Evolutionary conservation across 495 filamentous ascomycete genomes (phyloP).

Genomic region (Cercophora scortea): DNA sequence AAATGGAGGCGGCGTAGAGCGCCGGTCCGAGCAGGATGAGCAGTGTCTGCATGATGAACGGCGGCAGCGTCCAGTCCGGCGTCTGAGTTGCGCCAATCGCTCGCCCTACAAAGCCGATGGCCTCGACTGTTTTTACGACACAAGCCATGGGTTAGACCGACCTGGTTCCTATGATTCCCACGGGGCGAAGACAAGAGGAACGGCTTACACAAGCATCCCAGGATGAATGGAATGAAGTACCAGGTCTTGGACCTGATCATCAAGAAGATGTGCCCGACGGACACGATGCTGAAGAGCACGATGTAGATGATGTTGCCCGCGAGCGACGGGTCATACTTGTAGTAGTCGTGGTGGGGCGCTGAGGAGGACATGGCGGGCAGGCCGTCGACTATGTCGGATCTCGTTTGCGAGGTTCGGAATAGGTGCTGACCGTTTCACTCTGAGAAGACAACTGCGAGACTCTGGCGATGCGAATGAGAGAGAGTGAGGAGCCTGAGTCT

Average conservation of each 20-base stretch:
- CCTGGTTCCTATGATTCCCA: not conserved
- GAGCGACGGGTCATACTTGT: constrained; percentile 42
- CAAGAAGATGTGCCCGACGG: constrained; percentile 40
- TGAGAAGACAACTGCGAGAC: too few relatives aligned
- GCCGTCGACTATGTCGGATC: too few relatives aligned
- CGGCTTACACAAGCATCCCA: constrained; percentile 50
- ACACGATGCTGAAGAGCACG: constrained; percentile 40
- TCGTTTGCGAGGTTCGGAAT: too few relatives aligned
- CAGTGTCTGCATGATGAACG: constrained; percentile 28
- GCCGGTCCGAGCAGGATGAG: constrained; percentile 33
- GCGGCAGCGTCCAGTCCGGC: constrained; percentile 22
- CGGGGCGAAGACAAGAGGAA: not conserved
- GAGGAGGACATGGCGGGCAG: too few relatives aligned
- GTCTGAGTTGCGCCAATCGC: constrained; percentile 25
- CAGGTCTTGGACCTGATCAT: constrained; percentile 41
- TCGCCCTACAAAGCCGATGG: constrained; percentile 52
- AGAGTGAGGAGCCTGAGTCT: too few relatives aligned
- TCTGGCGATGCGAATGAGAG: too few relatives aligned
- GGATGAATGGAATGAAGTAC: constrained; percentile 53
- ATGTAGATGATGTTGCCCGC: constrained; percentile 42
- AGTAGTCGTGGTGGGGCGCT: constrained; percentile 15
- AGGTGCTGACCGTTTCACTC: too few relatives aligned
- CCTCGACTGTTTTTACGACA: constrained; percentile 39
- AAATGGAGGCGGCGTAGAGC: constrained; percentile 45
- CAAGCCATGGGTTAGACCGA: too few relatives aligned